Evolutionary conservation across 306 rosid species (phyloP), one percentile per base, ranked within the genome.

Genomic region (Dryas alaskensis): DNA sequence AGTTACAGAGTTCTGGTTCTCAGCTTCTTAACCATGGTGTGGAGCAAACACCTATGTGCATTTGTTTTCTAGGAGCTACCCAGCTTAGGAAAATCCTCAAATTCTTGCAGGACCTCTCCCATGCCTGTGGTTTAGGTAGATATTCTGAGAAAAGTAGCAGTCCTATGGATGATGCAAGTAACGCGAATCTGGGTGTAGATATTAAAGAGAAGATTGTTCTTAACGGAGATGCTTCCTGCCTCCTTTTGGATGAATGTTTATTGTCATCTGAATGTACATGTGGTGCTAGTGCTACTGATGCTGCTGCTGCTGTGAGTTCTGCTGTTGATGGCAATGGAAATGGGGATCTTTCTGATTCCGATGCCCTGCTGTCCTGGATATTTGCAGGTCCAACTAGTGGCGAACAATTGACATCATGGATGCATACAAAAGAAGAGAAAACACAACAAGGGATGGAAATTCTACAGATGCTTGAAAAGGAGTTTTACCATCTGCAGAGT

Each of bases 61-160:
- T 95, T 78, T 95, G 93, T 96, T 92, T 95, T 85, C 76, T 95
- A 47, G 99, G 92, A 62, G 93, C 89, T 71, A 58, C 84, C 40
- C 92, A 85, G 82, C 96, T 95, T 61, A 79, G 80, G 87, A 95
- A 89, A 84, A 84, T 95, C 81, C 92, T 88, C 66, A 92, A 90
- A 59, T 90, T 88, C 81, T 89, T 95, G 86, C 98, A 95, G 86
- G 98, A 92, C 70, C 61, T 95, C 52, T 87, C 91, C 63, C 88
- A 79, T 65, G 79, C 92, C 65, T 90, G 98, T 77, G 98, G 96
- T 74, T 78, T 92, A 78, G 89, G 86, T 77, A 88, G 92, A 77
- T 78, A 83, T 84, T 66, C 87, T 62, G 96, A 90, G 61, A 92
- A 85, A 83, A 81, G 81, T 69, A 74, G 67, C 68, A 80, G 74